Conservation (phyloP, 2,329 filamentous ascomycete genomes). For the Aotearoamyces nothofagi region DNA sequence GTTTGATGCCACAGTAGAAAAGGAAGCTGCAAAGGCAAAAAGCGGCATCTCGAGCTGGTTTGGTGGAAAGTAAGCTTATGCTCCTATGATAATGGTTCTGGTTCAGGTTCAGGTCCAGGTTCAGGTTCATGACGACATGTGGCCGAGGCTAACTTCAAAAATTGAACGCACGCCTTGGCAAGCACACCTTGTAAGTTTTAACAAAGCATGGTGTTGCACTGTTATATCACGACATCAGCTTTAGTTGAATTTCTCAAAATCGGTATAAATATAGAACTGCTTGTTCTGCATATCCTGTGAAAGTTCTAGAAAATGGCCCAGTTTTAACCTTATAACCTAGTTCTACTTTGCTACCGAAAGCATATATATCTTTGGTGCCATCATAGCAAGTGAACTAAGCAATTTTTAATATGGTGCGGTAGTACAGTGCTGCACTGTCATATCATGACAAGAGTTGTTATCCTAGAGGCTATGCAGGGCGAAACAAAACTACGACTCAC, state of each 20-base stretch:
- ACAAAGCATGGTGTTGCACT: not conserved
- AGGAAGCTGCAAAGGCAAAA: slow-evolving; percentile 70
- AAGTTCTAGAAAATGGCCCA: no score
- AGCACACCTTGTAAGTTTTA: not conserved
- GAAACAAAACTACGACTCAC: no score
- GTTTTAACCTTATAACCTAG: not conserved
- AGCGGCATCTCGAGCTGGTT: slow-evolving; percentile 77
- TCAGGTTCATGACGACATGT: not conserved
- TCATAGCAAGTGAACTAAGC: no score
- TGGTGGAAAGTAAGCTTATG: slow-evolving; percentile 38
- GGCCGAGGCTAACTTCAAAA: not conserved
- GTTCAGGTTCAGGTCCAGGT: not conserved
- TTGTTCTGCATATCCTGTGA: no score
- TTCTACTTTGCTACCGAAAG: not conserved
- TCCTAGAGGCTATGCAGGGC: no score
- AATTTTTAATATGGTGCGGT: no score
- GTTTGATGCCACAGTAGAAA: slow-evolving; percentile 70
- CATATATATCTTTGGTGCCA: no score
- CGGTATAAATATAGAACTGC: not conserved
- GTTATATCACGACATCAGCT: not conserved
- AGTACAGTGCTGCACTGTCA: no score
- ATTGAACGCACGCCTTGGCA: not conserved
- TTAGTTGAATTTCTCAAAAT: not conserved
- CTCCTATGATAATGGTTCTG: not conserved
- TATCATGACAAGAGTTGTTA: no score